Evolutionary conservation across 2,329 filamentous ascomycete species (phyloP), one percentile per base, ranked within the genome.

Genomic region (Botrytis medusae): DNA sequence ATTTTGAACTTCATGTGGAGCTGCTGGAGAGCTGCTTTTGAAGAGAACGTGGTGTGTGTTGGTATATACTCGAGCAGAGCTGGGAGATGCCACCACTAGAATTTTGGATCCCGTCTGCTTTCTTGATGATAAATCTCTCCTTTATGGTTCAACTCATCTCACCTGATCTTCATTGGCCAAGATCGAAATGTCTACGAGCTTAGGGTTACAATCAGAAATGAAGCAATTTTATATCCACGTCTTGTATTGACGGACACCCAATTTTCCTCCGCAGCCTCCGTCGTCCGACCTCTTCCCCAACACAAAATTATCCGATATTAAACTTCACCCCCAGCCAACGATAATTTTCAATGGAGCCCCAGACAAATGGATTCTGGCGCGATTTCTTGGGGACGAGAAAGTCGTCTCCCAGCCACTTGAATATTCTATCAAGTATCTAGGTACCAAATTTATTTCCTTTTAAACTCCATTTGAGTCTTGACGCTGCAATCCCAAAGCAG

Each of bases 191-290:
- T 42, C 34, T 25, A 57, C 7, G 64, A 40, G 9, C 34, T 22
- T 42, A 29, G 18, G 44, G 46, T 54, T 42, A 57, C 48, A 54
- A 40, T 14, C 25, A 29, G 64, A 68, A 48, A 68, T 71, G 29
- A 68, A 25, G 40, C 46, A 60, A 72, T 72, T 72, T 72, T 68
- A 68, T 72, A 72, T 72, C 40, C 62, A 60, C 32, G n/a, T 57
- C 69, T 65, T 22, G 34, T 25, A 34, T 34, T 57, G 40, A 40
- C 59, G 34, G 34, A 40, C 34, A 62, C 14, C 34, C 10, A n/a
- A 62, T 29, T 29, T 22, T 18, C 34, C 40, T 40, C 46, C 60
- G 37, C 51, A 57, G 51, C 40, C 29, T 64, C 57, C n/a, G 42
- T 32, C n/a, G 42, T 25, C 44, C 48, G 48, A 51, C 48, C 48